Percentiles rank a stretch among this genome's conserved stretches.
phyloP scores from a whole-genome alignment of 805 yeast species.

The Saccharomycopsis fibuligera region DNA sequence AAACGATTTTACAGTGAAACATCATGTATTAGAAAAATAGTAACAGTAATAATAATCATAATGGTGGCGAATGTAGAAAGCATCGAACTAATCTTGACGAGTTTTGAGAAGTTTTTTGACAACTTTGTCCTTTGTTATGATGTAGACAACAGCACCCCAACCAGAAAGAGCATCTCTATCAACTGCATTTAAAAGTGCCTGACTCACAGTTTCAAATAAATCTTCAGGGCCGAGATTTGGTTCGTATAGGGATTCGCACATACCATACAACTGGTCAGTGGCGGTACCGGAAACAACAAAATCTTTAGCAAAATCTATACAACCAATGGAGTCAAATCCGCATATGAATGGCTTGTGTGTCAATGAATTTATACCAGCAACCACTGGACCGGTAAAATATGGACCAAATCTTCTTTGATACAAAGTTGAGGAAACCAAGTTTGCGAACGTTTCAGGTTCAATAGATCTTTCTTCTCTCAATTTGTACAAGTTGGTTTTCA shows the following conservation, averaged over 20 bases:
- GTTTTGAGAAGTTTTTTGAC: slow-evolving; percentile 82
- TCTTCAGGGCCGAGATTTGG: slow-evolving; percentile 93
- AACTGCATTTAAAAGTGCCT: slow-evolving; percentile 86
- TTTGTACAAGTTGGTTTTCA: slow-evolving; percentile 82
- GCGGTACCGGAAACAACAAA: slow-evolving; percentile 96
- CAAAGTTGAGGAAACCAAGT: slow-evolving; percentile 81
- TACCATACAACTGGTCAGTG: slow-evolving; percentile 92
- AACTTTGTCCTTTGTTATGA: slow-evolving; percentile 88
- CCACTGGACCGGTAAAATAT: slow-evolving; percentile 92
- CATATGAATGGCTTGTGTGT: slow-evolving; percentile 84
- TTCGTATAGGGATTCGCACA: slow-evolving; percentile 96
- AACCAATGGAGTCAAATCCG: slow-evolving; percentile 93
- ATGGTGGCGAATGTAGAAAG: no score
- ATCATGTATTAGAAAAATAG: no score
- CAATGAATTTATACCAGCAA: slow-evolving; percentile 87
- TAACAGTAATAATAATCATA: no score
- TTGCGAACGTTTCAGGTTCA: slow-evolving; percentile 91
- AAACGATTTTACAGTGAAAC: no score
- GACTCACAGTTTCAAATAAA: slow-evolving; percentile 90
- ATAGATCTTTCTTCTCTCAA: slow-evolving; percentile 85
- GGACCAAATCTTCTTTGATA: slow-evolving; percentile 94
- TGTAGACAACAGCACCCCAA: slow-evolving; percentile 96
- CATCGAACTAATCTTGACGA: slow-evolving; percentile 95
- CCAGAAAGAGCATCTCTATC: slow-evolving; percentile 98
- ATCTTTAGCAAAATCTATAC: slow-evolving; percentile 91